Conservation (phyloP, 2,329 filamentous ascomycete genomes). For the Aspergillus sp. region DNA sequence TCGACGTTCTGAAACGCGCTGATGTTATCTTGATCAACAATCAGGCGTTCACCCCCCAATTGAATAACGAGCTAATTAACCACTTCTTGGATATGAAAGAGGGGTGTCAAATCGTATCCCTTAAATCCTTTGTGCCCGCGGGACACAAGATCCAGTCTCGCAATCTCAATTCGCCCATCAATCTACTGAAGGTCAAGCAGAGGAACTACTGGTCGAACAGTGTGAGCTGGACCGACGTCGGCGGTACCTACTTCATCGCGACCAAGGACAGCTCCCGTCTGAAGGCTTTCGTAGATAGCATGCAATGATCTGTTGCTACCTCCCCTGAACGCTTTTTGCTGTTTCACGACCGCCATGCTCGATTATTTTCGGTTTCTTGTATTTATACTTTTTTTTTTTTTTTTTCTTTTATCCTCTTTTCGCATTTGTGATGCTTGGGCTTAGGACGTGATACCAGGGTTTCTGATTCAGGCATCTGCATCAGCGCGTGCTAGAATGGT, state of each 20-base stretch:
- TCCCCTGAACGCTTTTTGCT: not conserved
- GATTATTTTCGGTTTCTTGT: constrained; percentile 2
- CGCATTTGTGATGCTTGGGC: not conserved
- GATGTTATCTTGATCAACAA: constrained; percentile 99
- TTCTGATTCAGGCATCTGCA: constrained; percentile 13
- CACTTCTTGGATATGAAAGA: constrained; percentile 93
- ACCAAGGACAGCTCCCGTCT: constrained; percentile 67
- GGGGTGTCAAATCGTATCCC: constrained; percentile 83
- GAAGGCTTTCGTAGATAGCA: constrained; percentile 49
- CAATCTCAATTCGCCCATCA: constrained; percentile 78
- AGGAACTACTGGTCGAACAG: constrained; percentile 67
- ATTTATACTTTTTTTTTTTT: not conserved
- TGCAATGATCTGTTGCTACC: constrained; percentile 24
- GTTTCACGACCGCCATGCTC: constrained; percentile 1
- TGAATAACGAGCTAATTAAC: constrained; percentile 81
- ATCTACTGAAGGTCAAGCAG: constrained; percentile 74
- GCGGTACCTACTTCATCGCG: constrained; percentile 85
- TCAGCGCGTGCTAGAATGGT: not conserved
- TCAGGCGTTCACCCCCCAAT: constrained; percentile 84
- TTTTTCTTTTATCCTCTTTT: not conserved
- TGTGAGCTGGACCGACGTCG: constrained; percentile 88
- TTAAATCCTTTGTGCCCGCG: constrained; percentile 86
- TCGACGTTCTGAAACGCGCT: constrained; percentile 73
- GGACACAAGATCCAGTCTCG: constrained; percentile 72
- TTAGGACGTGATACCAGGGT: constrained; percentile 20